Evolutionary conservation across 2,329 filamentous ascomycete species (phyloP).

Genomic region (Akanthomyces dipterigenus): DNA sequence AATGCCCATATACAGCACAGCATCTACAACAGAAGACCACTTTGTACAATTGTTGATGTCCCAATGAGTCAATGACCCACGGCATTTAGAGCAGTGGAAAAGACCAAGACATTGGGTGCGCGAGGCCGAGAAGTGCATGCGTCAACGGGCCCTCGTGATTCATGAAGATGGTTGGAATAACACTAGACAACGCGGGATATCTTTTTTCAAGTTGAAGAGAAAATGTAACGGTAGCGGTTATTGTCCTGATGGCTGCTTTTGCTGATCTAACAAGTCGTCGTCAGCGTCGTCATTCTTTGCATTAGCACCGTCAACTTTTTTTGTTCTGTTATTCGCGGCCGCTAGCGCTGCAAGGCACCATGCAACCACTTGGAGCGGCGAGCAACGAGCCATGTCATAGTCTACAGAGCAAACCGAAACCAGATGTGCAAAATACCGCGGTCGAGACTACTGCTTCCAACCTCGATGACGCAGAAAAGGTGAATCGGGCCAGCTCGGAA

Average conservation of each 20-base stretch:
- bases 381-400: not conserved
- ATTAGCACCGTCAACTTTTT: not conserved
- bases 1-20: not conserved
- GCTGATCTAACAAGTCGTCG: not conserved
- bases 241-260: no score
- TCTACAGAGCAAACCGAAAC: not conserved
- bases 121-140: not conserved
- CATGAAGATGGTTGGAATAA: not conserved
- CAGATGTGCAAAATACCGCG: not conserved
- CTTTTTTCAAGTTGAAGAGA: not conserved
- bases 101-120: not conserved
- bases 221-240: no score
- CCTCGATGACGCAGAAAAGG: not conserved
- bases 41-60: not conserved
- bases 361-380: not conserved
- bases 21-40: not conserved
- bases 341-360: not conserved
- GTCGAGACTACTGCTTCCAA: no score
- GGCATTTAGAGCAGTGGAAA: not conserved
- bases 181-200: not conserved
- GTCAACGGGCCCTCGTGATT: not conserved
- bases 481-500: not conserved
- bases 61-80: no score
- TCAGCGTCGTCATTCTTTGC: not conserved
- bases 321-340: not conserved